Evolutionary conservation across 805 yeast genomes (phyloP).

Genomic region (Kodamaea kakaduensis): DNA sequence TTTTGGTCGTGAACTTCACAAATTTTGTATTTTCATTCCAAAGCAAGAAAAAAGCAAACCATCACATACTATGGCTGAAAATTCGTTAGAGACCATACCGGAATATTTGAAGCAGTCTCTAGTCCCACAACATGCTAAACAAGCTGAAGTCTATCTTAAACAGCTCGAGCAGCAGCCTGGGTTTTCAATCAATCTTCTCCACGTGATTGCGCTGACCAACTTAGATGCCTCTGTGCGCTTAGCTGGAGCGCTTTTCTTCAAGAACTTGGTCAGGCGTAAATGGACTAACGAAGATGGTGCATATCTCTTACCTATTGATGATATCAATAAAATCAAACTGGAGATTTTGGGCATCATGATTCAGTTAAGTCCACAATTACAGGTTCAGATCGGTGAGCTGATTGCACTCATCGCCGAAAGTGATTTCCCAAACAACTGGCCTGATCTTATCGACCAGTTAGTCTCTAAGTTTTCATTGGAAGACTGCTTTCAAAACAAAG

Average conservation of each 20-base stretch:
- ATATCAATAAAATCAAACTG: conserved; percentile 62
- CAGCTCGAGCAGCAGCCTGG: conserved; percentile 64
- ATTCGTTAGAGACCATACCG: conserved; percentile 36
- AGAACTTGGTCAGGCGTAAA: conserved; percentile 75
- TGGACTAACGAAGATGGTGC: conserved; percentile 92
- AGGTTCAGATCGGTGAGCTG: conserved; percentile 93
- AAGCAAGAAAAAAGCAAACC: conserved; percentile 1
- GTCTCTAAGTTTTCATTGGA: conserved; percentile 58
- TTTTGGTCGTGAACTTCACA: conserved; percentile 3
- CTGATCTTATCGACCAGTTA: conserved; percentile 66
- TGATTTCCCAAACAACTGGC: conserved; percentile 94
- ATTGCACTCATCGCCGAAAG: conserved; percentile 90
- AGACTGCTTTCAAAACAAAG: conserved; percentile 74
- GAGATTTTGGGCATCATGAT: conserved; percentile 89
- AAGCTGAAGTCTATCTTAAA: conserved; percentile 63
- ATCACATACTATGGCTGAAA: conserved; percentile 7
- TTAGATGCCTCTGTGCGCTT: conserved; percentile 58
- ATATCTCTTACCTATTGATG: conserved; percentile 56
- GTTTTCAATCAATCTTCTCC: conserved; percentile 70
- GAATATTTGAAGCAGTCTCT: conserved; percentile 60
- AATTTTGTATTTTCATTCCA: neutral
- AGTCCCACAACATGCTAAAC: conserved; percentile 57
- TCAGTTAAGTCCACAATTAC: conserved; percentile 69
- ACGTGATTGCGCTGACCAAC: conserved; percentile 64
- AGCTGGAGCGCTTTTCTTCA: conserved; percentile 88